A percentile compares a stretch with the other conserved stretches of the same genome.
phyloP scores from a whole-genome alignment of 2,329 filamentous ascomycete genomes.

The Talaromyces amestolkiae region DNA sequence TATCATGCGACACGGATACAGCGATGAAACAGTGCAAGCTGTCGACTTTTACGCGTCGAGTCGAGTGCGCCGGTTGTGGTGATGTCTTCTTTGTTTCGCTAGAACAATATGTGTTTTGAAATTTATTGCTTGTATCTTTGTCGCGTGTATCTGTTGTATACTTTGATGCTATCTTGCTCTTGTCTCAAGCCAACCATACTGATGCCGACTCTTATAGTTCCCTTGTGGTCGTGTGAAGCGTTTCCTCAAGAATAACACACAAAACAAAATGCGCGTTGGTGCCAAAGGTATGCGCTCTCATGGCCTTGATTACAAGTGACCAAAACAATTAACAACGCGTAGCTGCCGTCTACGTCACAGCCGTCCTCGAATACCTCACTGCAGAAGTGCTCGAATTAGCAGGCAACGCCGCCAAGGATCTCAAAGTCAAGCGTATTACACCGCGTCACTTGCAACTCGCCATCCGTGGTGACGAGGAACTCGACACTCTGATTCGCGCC shows the following conservation, averaged over 20 bases:
- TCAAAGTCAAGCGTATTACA: constrained; percentile 99
- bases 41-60: constrained; percentile 8
- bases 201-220: constrained; percentile 61
- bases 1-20: constrained; percentile 10
- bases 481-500: constrained; percentile 94
- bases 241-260: constrained; percentile 98
- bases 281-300: constrained; percentile 63
- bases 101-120: neutral
- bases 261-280: constrained; percentile 99
- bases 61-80: neutral
- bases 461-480: constrained; percentile 96
- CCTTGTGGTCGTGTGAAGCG: constrained; percentile 99
- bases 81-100: neutral
- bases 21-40: neutral
- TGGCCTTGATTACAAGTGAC: neutral
- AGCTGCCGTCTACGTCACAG: constrained; percentile 96
- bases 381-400: constrained; percentile 97
- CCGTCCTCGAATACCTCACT: constrained; percentile 95
- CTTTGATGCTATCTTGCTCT: neutral
- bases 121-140: neutral
- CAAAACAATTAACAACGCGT: constrained; percentile 7
- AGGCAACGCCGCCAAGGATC: constrained; percentile 97
- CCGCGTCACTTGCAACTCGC: constrained; percentile 96
- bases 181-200: neutral
- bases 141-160: neutral